Conservation (phyloP, 768 basidiomycete species). For the Pulveroboletus ravenelii region DNA sequence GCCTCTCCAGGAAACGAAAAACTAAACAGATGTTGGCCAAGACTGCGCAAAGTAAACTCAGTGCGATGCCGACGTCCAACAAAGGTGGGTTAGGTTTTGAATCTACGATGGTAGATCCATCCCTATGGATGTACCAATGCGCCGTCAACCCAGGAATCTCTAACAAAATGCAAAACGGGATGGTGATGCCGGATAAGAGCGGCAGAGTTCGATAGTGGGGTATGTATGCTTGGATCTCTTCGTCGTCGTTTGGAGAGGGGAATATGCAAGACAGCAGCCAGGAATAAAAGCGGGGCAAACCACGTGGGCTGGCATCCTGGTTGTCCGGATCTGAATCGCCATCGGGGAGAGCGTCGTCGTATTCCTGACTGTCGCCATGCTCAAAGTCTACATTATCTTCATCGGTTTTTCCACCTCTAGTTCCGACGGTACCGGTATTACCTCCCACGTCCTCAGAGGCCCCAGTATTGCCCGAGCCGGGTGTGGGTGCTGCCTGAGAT, state of each 20-base stretch:
- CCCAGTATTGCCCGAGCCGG: not conserved
- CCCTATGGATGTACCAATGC: conserved; percentile 65
- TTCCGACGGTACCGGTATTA: not conserved
- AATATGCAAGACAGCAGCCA: conserved; percentile 5
- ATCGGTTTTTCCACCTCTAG: not conserved
- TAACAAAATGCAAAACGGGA: conserved; percentile 76
- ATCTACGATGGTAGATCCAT: conserved; percentile 37
- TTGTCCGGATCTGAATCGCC: conserved; percentile 1
- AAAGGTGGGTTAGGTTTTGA: conserved; percentile 49
- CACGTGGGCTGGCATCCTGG: not conserved
- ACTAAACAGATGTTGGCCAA: conserved; percentile 67
- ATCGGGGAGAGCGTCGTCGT: not conserved
- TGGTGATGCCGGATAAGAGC: conserved; percentile 60
- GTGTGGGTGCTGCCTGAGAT: not conserved
- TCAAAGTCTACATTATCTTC: conserved; percentile 4
- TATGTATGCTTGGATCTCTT: conserved; percentile 32
- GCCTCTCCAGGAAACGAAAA: conserved; percentile 66
- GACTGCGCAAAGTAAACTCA: conserved; percentile 66
- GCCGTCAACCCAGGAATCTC: conserved; percentile 79
- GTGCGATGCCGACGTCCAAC: conserved; percentile 53
- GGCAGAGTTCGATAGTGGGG: conserved; percentile 63
- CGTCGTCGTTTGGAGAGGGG: conserved; percentile 21
- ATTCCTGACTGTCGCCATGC: conserved; percentile 10
- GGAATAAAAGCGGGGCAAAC: conserved; percentile 3
- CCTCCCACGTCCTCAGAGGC: not conserved